phyloP scores from a whole-genome alignment of 129 eudicot genomes.

The Apium graveolens region DNA sequence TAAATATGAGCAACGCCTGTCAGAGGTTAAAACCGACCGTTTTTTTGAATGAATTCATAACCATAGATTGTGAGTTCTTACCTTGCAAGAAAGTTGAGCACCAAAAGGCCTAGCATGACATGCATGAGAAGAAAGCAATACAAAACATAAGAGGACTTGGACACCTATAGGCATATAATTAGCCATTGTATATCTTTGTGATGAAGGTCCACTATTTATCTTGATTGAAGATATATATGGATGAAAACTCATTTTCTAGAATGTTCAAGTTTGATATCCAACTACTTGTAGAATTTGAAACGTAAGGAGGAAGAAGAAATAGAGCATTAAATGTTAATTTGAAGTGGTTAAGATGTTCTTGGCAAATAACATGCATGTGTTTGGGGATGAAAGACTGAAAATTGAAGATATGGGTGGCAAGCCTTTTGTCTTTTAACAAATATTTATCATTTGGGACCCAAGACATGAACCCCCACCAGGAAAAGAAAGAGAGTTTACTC shows the following conservation, averaged over 20 bases:
- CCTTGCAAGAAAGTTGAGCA: conserved; percentile 21
- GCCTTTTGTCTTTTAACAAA: conserved; percentile 28
- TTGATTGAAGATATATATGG: neutral
- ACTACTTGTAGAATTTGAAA: conserved; percentile 16
- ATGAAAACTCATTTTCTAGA: neutral
- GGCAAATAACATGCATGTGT: conserved; percentile 39
- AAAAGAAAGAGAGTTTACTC: conserved; percentile 17
- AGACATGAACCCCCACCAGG: conserved; percentile 25
- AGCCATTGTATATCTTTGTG: neutral
- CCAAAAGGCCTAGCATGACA: conserved; percentile 25
- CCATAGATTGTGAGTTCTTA: neutral
- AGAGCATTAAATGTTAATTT: conserved; percentile 45
- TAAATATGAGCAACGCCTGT: too few species aligned
- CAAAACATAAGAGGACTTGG: conserved; percentile 13
- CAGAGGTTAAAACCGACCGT: too few species aligned
- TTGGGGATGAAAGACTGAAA: conserved; percentile 20
- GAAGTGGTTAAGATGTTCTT: conserved; percentile 17
- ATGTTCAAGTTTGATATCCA: neutral
- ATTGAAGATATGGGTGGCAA: conserved; percentile 39
- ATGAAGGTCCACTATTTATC: neutral
- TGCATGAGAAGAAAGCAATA: conserved; percentile 20
- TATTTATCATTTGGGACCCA: conserved; percentile 25
- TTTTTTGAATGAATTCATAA: too few species aligned
- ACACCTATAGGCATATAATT: conserved; percentile 16
- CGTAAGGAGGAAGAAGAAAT: conserved; percentile 15